Conservation (phyloP, 1,284 basidiomycete species). For the Grifola frondosa region DNA sequence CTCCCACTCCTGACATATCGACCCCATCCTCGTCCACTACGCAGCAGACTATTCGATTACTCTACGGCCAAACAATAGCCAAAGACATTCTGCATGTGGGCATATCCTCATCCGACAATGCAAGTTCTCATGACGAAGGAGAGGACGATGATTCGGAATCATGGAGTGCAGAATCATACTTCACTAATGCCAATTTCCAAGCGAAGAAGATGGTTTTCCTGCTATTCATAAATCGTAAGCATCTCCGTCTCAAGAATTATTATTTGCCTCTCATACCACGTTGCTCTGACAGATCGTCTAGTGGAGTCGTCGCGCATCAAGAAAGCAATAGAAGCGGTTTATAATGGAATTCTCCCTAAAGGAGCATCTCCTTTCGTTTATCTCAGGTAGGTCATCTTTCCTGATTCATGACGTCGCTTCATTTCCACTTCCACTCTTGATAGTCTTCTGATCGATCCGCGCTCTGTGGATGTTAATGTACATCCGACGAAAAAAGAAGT, state of each 20-base stretch:
- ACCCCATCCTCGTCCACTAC: slow-evolving; percentile 74
- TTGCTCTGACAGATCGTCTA: slow-evolving; percentile 68
- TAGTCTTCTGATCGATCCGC: slow-evolving; percentile 83
- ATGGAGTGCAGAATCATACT: slow-evolving; percentile 75
- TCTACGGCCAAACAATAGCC: slow-evolving; percentile 83
- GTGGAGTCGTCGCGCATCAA: slow-evolving; percentile 91
- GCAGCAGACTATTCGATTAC: slow-evolving; percentile 71
- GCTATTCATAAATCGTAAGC: slow-evolving; percentile 96
- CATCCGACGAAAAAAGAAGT: slow-evolving; percentile 98
- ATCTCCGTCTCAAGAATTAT: background rate
- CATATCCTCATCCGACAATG: slow-evolving; percentile 34
- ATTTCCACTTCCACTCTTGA: background rate
- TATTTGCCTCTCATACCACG: slow-evolving; percentile 1
- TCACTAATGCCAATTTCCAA: slow-evolving; percentile 89
- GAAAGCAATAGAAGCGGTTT: slow-evolving; percentile 85
- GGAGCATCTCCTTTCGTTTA: slow-evolving; percentile 92
- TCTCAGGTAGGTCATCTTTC: slow-evolving; percentile 62
- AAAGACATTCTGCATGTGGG: slow-evolving; percentile 75
- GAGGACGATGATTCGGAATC: slow-evolving; percentile 32
- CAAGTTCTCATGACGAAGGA: slow-evolving; percentile 24
- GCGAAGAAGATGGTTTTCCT: slow-evolving; percentile 84
- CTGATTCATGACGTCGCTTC: background rate
- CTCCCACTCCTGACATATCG: slow-evolving; percentile 76
- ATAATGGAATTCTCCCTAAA: slow-evolving; percentile 87
- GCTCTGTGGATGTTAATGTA: slow-evolving; percentile 94